These are phyloP conservation scores for Fraxinus pennsylvanica DNA, from an alignment of 257 asterid genomes.

Conservation along the genomic window DNA sequence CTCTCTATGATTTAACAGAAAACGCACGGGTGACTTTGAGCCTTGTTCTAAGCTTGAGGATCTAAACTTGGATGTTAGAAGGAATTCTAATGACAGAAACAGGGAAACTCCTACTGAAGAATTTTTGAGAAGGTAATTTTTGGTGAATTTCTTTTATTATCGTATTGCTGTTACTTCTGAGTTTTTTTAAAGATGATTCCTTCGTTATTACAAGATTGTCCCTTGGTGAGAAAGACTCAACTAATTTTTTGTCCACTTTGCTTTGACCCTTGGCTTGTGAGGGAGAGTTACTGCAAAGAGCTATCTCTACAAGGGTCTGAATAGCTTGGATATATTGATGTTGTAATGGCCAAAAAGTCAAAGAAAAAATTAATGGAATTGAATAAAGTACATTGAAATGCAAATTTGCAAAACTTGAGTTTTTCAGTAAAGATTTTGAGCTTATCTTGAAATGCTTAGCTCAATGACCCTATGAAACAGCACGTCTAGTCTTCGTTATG, in stretches of 20 bases:
- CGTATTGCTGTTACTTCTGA: background rate
- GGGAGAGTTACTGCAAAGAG: background rate
- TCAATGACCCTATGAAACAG: too few species aligned
- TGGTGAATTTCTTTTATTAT: slow-evolving; percentile 28
- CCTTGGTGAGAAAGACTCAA: background rate
- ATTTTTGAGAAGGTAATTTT: slow-evolving; percentile 51
- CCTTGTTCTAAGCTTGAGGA: slow-evolving; percentile 86
- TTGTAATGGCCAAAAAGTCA: background rate
- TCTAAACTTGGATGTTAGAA: slow-evolving; percentile 78
- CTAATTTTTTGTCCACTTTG: slow-evolving; percentile 9
- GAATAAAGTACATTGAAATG: slow-evolving; percentile 15
- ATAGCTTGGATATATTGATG: background rate
- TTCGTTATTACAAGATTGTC: slow-evolving; percentile 10
- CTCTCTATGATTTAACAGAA: slow-evolving; percentile 54
- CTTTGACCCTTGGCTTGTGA: slow-evolving; percentile 12
- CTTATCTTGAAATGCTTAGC: background rate
- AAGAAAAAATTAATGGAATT: background rate
- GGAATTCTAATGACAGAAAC: slow-evolving; percentile 43
- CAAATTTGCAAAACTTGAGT: background rate
- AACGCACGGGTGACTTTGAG: slow-evolving; percentile 63
- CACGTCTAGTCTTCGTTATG: too few species aligned
- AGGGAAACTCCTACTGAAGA: slow-evolving; percentile 52
- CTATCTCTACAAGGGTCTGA: background rate
- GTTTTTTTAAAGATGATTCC: slow-evolving; percentile 16
- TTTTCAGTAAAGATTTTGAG: background rate